Evolutionary conservation across 1,139 yeast species (phyloP), one percentile per base, ranked within the genome.

Genomic region (Geotrichum klebahnii): DNA sequence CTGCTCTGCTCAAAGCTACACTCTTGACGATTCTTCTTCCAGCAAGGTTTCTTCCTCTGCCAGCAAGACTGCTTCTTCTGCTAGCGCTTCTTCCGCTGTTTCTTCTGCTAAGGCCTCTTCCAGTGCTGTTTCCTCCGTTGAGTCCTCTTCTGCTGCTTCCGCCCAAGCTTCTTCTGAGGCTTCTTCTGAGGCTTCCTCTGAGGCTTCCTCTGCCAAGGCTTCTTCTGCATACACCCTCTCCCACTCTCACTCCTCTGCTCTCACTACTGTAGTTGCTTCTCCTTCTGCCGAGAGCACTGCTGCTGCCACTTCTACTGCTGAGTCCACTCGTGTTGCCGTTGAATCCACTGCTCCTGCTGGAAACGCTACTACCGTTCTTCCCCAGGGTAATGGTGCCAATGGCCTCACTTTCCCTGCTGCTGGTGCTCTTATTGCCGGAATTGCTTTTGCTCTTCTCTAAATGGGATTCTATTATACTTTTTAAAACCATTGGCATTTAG

Each of bases 51-150:
- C 68, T 23, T 53, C 72, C 14, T 48, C 72, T 8, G 53, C 70
- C 6, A 45, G 65, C 2, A n/a, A n/a, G n/a, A n/a, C n/a, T n/a
- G 55, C 71, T 28, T 53, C 67, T 26, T 50, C 67, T 12, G 48
- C 67, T 8, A 51, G 70, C 10, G 50, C 71, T 8, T 56, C 74
- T 5, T 52, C 72, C 12, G 52, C 68, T n/a, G 57, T 69, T 20
- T 48, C 68, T 22, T 50, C 68, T 10, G 52, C 68, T 20, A 50
- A 70, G 14, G 39, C 52, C 17, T 31, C 53, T 26, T 19, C 47
- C 32, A 32, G 51, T 5, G 24, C 42, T 53, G 65, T 40, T 23
- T 16, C 41, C 16, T 10, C 53, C n/a, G 24, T 53, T 26, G 20
- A 57, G 26, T 19, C 51, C 20, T 26, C 67, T 28, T 48, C 63